Evolutionary conservation across 345 rosid species (phyloP), one percentile per base, ranked within the genome.

Genomic region (Syzygium aromaticum): DNA sequence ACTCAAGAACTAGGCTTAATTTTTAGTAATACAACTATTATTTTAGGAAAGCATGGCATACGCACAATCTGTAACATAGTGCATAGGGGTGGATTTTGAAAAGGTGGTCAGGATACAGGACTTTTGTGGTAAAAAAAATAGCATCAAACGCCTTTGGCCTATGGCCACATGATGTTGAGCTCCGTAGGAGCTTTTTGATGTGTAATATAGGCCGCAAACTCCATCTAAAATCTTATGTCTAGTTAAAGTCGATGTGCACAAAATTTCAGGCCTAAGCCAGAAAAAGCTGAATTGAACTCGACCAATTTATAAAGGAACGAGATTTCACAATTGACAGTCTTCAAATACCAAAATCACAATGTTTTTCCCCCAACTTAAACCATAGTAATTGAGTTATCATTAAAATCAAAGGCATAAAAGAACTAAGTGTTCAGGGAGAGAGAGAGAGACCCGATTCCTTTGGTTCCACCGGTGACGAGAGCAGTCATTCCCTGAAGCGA

Each of bases 381-480:
- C 64, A 57, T 57, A 11, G 14, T 56, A 22, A 27, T 23, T 56
- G 61, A 56, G 3, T 57, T 57, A 25, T 57, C 27, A 57, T 57
- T 57, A 0, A 25, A 59, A 59, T 27, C 6, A 59, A 59, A 14
- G 5, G 15, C n/a, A 11, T 27, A 27, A 27, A 59, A 59, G 16
- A 59, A 59, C 3, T 3, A 11, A 27, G 15, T 59, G 30, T 59
- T 59, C 16, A 25, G 28, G 11, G 16, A 57, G 59, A 54, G 59
- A 57, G 59, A 57, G 63, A 85, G 22, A 30, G 59, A 93, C 94
- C 93, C 93, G n/a, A 89, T 88, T 87, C 93, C 92, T 28, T 59
- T 87, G 86, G 91, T 86, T 80, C 91, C 93, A 43, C 94, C 91
- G 13, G 93, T 91, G 14, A 93, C 94, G 51, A 91, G 91, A 86